Conservation (phyloP, 1,284 basidiomycete species). For the Ganoderma lingzhi region DNA sequence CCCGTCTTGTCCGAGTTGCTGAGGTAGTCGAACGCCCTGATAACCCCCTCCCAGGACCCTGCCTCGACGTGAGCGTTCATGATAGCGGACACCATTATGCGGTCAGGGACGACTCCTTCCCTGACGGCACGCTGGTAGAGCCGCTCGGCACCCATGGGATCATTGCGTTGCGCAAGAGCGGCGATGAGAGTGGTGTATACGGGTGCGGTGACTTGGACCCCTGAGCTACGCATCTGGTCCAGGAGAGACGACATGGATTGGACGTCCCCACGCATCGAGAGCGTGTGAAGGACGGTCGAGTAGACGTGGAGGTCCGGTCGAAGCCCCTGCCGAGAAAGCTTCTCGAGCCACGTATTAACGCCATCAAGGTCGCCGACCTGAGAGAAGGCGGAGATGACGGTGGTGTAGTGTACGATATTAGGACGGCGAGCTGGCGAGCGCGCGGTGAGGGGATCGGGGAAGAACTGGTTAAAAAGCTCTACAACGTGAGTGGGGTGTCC, state of each 20-base stretch:
- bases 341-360: constrained; percentile 64
- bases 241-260: constrained; percentile 64
- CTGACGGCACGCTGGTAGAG: constrained; percentile 71
- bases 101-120: constrained; percentile 71
- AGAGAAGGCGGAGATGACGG: constrained; percentile 66
- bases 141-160: constrained; percentile 73
- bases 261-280: constrained; percentile 66
- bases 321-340: constrained; percentile 58
- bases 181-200: constrained; percentile 80
- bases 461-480: constrained; percentile 62
- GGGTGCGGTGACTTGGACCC: constrained; percentile 56
- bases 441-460: constrained; percentile 42
- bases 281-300: constrained; percentile 68
- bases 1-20: constrained; percentile 47
- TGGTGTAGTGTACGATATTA: constrained; percentile 58
- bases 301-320: constrained; percentile 64
- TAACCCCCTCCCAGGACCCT: constrained; percentile 81
- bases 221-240: constrained; percentile 65
- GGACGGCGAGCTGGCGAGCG: constrained; percentile 46
- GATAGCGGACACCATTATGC: constrained; percentile 71
- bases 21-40: constrained; percentile 79
- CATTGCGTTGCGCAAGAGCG: constrained; percentile 70
- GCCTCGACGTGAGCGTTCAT: constrained; percentile 89
- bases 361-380: constrained; percentile 57
- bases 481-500: constrained; percentile 54